Base-by-base conservation (phyloP, 129 eudicot genomes). In the Gnaphalium uliginosum region DNA sequence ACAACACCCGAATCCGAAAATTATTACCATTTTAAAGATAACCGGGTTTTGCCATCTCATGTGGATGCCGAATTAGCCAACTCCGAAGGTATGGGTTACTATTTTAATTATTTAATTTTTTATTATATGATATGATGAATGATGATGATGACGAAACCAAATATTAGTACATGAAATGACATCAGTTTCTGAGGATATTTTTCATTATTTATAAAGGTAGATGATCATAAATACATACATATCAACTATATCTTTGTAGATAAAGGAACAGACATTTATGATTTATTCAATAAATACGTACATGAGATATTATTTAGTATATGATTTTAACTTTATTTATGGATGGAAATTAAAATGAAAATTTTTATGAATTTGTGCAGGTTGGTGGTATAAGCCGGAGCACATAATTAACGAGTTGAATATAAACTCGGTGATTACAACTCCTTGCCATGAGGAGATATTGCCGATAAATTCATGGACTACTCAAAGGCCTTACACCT, bases 361-460 rank as follows among this genome's bases (percentile, higher is more conserved):
- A 0, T 17, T 10, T 25, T 13, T 74, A 8, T 65, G 62, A 13
- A 30, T 46, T 26, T 17, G 33, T 74, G 66, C 88, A 95, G 99
- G 97, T 19, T 95, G 99, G 99, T 95, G 99, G 99, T 95, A 95
- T 53, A 95, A 91, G 82, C 94, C 92, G 3, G 97, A 95, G 76
- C 62, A 87, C 81, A 87, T 91, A 22, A 95, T 95, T 67, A 95
- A 91, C 57, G 99, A 95, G 87, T 84, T 95, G 39, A 95, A 95
- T 84, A 91, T 89, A 78, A 95, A 95, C 87, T 95, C 99, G 5
- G 97, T 87, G 69, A 95, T 95, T n/a, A 95, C 99, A 30, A 89
- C 99, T 0, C 99, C 99, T 1, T 84, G 96, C 61, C 99, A 95
- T 43, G 94, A 91, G 35, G 99, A 95, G 67, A 91, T 95, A 8